phyloP scores from a whole-genome alignment of 2,329 filamentous ascomycete species.

The Curvularia spicifera region DNA sequence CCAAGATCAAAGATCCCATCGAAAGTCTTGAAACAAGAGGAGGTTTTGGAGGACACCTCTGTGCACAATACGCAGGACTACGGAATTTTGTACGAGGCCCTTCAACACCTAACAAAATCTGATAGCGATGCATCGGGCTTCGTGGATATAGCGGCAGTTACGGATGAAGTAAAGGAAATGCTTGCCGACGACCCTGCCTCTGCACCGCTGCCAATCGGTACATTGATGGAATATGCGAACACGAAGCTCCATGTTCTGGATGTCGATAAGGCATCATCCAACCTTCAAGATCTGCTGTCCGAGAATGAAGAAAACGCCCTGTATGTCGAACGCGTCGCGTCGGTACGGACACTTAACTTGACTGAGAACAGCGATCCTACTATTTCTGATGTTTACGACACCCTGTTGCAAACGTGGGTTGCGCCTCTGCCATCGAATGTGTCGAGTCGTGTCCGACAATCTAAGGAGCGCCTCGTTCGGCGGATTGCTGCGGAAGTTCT shows the following conservation, averaged over 20 bases:
- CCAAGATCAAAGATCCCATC: constrained; percentile 20
- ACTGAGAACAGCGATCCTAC: constrained; percentile 16
- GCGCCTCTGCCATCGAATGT: constrained; percentile 36
- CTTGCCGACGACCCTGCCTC: constrained; percentile 14
- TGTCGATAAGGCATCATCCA: constrained; percentile 39
- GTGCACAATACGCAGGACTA: constrained; percentile 16
- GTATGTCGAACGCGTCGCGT: constrained; percentile 26
- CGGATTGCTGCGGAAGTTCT: constrained; percentile 48
- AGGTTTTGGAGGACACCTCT: neutral
- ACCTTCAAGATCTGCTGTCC: constrained; percentile 28
- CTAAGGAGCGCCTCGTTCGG: constrained; percentile 42
- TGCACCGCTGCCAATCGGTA: constrained; percentile 21
- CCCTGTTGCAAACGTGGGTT: constrained; percentile 42
- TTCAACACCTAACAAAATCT: constrained; percentile 10
- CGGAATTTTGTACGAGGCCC: constrained; percentile 21
- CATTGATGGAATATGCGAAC: constrained; percentile 33
- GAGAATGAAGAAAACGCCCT: constrained; percentile 3
- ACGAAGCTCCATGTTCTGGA: constrained; percentile 31
- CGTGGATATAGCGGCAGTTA: constrained; percentile 22
- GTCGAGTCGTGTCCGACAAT: constrained; percentile 35
- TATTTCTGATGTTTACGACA: constrained; percentile 40
- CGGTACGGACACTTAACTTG: constrained; percentile 23
- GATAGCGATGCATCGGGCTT: neutral
- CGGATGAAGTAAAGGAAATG: constrained; percentile 22
- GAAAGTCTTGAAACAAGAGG: constrained; percentile 11